These are phyloP conservation scores for Beverwykella pulmonaria DNA, from an alignment of 495 filamentous ascomycete species.

Conservation along the genomic window DNA sequence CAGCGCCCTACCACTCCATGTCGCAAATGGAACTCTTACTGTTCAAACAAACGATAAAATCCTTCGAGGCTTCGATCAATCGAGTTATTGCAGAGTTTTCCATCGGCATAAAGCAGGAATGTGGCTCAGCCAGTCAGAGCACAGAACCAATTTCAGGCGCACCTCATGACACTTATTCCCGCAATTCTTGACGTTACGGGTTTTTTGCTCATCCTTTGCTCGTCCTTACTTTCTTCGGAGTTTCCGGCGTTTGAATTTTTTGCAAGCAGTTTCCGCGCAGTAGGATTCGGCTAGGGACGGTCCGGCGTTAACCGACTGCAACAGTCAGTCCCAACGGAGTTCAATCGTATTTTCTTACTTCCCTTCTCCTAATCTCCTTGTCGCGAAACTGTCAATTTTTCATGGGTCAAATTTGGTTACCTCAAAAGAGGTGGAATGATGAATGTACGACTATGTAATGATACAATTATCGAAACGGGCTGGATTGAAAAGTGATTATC, in stretches of 20 bases:
- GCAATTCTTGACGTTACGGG: not conserved
- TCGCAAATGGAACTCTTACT: not conserved
- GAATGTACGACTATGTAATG: not conserved
- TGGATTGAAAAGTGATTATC: not conserved
- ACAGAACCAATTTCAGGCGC: not conserved
- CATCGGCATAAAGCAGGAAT: not conserved
- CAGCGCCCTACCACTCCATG: not conserved
- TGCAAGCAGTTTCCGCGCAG: not conserved
- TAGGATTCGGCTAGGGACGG: not conserved
- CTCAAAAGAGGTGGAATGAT: slow-evolving; percentile 7
- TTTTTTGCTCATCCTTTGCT: not conserved
- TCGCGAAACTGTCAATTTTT: not conserved
- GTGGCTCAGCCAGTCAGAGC: not conserved
- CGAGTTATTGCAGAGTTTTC: slow-evolving; percentile 5
- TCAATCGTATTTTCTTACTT: not conserved
- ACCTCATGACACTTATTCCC: not conserved
- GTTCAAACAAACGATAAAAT: not conserved
- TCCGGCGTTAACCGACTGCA: slow-evolving; percentile 9
- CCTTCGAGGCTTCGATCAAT: not conserved
- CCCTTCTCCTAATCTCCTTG: slow-evolving; percentile 2
- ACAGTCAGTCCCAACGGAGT: slow-evolving; percentile 3
- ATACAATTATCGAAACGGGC: not conserved
- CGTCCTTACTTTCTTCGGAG: not conserved
- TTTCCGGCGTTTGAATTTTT: slow-evolving; percentile 8
- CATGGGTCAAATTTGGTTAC: not conserved